Base-by-base conservation (phyloP, 768 basidiomycete genomes). In the Xerocomus brunneocitrinus region DNA sequence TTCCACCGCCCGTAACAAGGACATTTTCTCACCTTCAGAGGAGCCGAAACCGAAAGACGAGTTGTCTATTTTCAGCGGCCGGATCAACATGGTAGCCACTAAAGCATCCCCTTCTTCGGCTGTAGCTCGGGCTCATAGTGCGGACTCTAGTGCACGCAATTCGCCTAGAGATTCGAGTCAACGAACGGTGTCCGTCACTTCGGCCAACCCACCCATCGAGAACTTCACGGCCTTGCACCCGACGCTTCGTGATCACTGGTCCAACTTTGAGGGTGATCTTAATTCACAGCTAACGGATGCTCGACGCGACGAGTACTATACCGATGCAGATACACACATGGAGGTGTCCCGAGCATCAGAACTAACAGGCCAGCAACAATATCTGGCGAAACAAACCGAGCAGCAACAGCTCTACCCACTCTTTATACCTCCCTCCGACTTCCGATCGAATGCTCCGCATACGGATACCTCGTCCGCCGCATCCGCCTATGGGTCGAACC, bases 21-120 rank as follows among this genome's bases (percentile, higher is more conserved):
- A 85, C 67, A 84, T 85, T 28, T 87, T 88, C 66, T 71, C 75
- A 22, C 72, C 78, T 8, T 79, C 82, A 0, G 57, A 70, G 12
- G 56, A 65, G 10, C 69, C 71, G 25, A 78, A 77, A 36, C 67
- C 71, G n/a, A 77, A 82, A 51, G 87, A 89, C 63, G 87, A 89
- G 61, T 69, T 90, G 24, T 79, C 81, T 6, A 86, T 89, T 25
- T 89, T 89, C 66, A 81, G 85, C 46, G 88, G 88, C n/a, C 79
- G 82, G 61, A 87, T 82, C 9, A 80, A 85, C 55, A 85, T 80
- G 0, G 72, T 89, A 24, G 71, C 73, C 8, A 83, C 80, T 0
- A 81, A 79, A 52, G 62, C 63, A 1, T 52, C 72, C 5, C 47
- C 73, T 16, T 59, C 63, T 7, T 49, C 62, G 14, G 60, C 69